A percentile compares a stretch with the other conserved stretches of the same genome.
These are phyloP conservation scores for Sporobolomyces pararoseus DNA, from an alignment of 768 basidiomycete species.

Conservation along the genomic window DNA sequence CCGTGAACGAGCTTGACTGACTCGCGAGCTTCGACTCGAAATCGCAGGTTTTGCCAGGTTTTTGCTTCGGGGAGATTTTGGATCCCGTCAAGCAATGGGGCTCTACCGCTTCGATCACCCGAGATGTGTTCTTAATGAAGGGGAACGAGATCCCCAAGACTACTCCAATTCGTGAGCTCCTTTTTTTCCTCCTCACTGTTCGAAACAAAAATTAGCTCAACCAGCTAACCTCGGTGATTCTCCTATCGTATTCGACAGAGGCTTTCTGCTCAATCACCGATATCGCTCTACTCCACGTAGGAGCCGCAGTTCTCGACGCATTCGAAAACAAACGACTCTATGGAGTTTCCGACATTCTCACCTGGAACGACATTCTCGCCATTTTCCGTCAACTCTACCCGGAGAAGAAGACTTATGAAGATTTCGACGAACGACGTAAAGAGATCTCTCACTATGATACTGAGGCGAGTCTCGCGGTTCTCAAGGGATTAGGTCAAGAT, in stretches of 20 bases:
- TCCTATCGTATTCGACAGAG: background rate
- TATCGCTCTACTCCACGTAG: slow-evolving; percentile 8
- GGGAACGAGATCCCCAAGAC: background rate
- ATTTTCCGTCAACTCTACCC: slow-evolving; percentile 4
- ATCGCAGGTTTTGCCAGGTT: slow-evolving; percentile 1
- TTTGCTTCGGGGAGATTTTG: slow-evolving; percentile 1
- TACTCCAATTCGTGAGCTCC: background rate
- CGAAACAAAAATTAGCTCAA: too few species aligned
- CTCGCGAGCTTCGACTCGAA: too few species aligned
- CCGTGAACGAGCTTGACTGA: too few species aligned
- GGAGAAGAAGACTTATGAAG: background rate
- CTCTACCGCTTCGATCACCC: background rate
- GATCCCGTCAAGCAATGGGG: slow-evolving; percentile 1
- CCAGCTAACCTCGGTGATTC: background rate
- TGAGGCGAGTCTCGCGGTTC: background rate
- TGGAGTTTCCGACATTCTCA: background rate
- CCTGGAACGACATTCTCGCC: slow-evolving; percentile 12
- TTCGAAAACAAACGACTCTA: background rate
- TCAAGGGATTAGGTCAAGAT: background rate
- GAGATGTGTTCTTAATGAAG: slow-evolving; percentile 4
- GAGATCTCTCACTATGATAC: background rate
- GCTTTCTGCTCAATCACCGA: background rate
- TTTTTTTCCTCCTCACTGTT: too few species aligned
- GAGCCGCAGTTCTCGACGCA: background rate
- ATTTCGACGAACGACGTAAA: background rate